These are phyloP conservation scores for Biancaea sappan DNA, from an alignment of 306 rosid species.

Conservation along the genomic window DNA sequence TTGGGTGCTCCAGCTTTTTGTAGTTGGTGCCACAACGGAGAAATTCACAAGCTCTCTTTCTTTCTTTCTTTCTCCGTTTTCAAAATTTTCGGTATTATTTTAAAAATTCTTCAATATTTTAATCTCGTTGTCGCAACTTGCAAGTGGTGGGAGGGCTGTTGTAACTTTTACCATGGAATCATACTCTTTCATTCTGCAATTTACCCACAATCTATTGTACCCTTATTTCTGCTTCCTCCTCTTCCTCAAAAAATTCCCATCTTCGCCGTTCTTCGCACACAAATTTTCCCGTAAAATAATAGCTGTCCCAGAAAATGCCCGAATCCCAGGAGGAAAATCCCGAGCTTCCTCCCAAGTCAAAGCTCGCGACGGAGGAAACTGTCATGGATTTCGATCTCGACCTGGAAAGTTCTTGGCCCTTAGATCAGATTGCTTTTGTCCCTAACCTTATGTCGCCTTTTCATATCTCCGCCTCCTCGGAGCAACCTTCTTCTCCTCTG, in stretches of 20 bases:
- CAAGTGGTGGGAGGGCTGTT: neutral
- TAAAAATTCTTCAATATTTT: conserved; percentile 12
- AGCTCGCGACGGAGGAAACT: conserved; percentile 28
- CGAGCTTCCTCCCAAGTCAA: conserved; percentile 44
- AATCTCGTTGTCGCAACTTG: conserved; percentile 37
- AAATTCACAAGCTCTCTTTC: neutral
- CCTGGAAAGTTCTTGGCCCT: conserved; percentile 68
- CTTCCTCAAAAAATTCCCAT: too few species aligned
- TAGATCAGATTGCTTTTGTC: conserved; percentile 62
- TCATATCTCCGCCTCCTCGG: conserved; percentile 48
- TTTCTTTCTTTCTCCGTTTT: neutral
- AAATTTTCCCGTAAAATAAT: conserved; percentile 10
- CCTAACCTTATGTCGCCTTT: conserved; percentile 68
- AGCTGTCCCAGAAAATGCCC: conserved; percentile 43
- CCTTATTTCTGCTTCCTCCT: neutral
- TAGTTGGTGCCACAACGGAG: conserved; percentile 20
- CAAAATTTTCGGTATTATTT: too few species aligned
- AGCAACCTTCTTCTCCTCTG: conserved; percentile 65
- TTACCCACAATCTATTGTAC: conserved; percentile 1
- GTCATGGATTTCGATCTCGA: conserved; percentile 85
- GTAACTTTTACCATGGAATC: conserved; percentile 20
- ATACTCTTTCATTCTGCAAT: conserved; percentile 26
- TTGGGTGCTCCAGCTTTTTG: conserved; percentile 3
- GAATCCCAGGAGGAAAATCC: conserved; percentile 58
- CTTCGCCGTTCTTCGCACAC: neutral